Base-by-base conservation (phyloP, 768 basidiomycete species). In the Xerocomellus amylosporus region DNA sequence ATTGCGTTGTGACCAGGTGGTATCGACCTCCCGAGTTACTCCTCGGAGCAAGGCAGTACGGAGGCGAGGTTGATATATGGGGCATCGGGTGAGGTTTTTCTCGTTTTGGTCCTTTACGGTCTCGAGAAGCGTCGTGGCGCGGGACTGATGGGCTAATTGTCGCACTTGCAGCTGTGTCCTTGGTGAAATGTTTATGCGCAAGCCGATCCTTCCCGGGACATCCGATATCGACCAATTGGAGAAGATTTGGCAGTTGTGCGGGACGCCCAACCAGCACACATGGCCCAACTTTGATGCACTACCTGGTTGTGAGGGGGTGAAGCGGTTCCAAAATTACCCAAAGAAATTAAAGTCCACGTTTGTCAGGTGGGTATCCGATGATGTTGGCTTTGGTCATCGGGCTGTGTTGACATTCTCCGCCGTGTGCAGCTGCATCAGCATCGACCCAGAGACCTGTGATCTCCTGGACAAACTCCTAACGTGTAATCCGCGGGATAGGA, bases 21-120 rank as follows among this genome's bases (percentile, higher is more conserved):
- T 97, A 97, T 64, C 83, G 94, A 19, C 92, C 94, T 15, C 94
- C 94, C 0, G 93, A 97, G 77, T 76, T 99, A 2, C 77, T 99
- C 13, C 77, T 99, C 14, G 94, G 95, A 38, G 88, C 91, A 15
- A 79, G 86, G 43, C 83, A 90, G 56, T 98, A 99, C 61, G 93
- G 93, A 9, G 90, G 91, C 1, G 92, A 93, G 61, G 88, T 99
- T 40, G 97, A 99, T 71, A 87, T 99, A 64, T 99, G 97, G 97
- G 93, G 96, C 8, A 86, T 98, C 49, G 97, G 96, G 85, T 95
- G 67, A 62, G 85, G n/a, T n/a, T n/a, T n/a, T n/a, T n/a, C n/a
- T n/a, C n/a, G n/a, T n/a, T 76, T 9, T 37, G 34, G 9, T 19
- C 42, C 20, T 37, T 31, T 17, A 6, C 12, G 17, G 12, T 34